Evolutionary conservation across 202 grass and related monocot species (phyloP).

Genomic region (Alloteropsis angusta): DNA sequence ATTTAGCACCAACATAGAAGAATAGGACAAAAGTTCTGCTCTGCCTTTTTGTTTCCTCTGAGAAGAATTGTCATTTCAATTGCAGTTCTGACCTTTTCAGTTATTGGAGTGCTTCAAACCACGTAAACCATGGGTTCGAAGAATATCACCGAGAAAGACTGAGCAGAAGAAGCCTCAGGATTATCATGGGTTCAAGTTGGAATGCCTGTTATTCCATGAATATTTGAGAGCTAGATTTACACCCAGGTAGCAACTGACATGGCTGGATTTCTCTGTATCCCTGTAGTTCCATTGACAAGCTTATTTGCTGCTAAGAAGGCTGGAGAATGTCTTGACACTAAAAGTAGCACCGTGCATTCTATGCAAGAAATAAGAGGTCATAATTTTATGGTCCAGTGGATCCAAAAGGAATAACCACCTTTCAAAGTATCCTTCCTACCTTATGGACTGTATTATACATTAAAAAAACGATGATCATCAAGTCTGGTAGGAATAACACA

Average conservation of each 20-base stretch:
- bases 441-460: background rate
- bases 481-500: background rate
- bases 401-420: background rate
- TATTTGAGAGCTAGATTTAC: slow-evolving; percentile 12
- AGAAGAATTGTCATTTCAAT: background rate
- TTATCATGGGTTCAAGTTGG: slow-evolving; percentile 23
- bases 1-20: background rate
- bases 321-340: background rate
- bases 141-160: background rate
- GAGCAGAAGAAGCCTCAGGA: slow-evolving; percentile 1
- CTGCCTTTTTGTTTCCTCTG: background rate
- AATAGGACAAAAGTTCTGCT: background rate
- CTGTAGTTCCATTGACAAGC: background rate
- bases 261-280: background rate
- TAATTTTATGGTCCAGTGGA: background rate
- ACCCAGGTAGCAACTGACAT: background rate
- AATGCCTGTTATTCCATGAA: slow-evolving; percentile 30
- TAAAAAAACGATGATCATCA: background rate
- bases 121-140: slow-evolving; percentile 39
- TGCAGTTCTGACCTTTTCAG: slow-evolving; percentile 32
- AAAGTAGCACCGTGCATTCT: background rate
- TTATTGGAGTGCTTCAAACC: slow-evolving; percentile 49
- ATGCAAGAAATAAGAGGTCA: background rate
- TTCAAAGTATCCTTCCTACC: no score
- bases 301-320: background rate